phyloP scores from a whole-genome alignment of 78 protist genomes.

The Speleostelium caveatum region DNA sequence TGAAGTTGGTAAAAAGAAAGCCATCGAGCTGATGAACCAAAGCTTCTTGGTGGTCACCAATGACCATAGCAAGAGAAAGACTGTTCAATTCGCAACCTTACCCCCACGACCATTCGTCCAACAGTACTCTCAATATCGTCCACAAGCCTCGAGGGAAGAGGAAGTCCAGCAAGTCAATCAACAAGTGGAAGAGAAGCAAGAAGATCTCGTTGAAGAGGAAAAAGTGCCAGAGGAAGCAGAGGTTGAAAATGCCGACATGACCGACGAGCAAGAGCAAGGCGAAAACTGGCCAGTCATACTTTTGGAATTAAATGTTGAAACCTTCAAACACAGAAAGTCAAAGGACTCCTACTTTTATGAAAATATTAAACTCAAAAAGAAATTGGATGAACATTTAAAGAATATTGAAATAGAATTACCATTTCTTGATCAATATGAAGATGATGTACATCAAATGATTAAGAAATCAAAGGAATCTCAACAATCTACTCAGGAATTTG shows the following conservation, averaged over 20 bases:
- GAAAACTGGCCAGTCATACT: not conserved
- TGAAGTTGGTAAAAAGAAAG: constrained; percentile 7
- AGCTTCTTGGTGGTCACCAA: not conserved
- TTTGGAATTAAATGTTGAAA: too few relatives aligned
- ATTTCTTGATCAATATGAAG: not conserved
- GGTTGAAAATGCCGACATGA: too few relatives aligned
- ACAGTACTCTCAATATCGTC: not conserved
- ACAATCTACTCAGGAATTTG: not conserved
- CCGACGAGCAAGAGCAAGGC: not conserved
- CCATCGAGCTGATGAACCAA: not conserved
- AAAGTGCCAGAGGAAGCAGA: too few relatives aligned
- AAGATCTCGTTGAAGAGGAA: too few relatives aligned
- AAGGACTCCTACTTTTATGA: not conserved
- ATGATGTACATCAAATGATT: not conserved
- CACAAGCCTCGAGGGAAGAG: not conserved
- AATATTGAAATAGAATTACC: not conserved
- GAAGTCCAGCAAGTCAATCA: too few relatives aligned
- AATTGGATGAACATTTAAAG: not conserved
- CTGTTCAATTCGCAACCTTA: too few relatives aligned
- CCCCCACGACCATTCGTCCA: too few relatives aligned
- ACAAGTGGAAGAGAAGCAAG: too few relatives aligned
- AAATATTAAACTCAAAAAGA: not conserved
- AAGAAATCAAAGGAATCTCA: not conserved
- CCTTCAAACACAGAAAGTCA: constrained; percentile 3
- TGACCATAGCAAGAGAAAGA: too few relatives aligned